These are phyloP conservation scores for Phytophthora sp. DNA, from an alignment of 352 stramenopile species.

Conservation along the genomic window DNA sequence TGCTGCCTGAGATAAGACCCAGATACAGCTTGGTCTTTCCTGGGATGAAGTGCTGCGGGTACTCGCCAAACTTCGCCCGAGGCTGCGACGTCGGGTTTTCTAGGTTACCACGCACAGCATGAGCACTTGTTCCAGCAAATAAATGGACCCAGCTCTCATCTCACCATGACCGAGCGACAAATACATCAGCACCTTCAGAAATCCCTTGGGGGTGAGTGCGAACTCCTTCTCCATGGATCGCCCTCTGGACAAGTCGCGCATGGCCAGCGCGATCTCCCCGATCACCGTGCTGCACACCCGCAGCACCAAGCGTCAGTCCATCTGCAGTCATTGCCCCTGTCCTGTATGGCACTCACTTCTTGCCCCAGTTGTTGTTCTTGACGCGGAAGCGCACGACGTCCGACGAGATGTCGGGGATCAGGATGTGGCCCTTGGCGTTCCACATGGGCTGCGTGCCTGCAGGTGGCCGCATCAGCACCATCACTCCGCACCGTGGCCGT, in stretches of 20 bases:
- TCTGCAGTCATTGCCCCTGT: too few relatives aligned
- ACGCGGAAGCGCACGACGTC: conserved; percentile 75
- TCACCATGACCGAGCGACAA: conserved; percentile 70
- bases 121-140: not conserved
- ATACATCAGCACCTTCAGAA: conserved; percentile 73
- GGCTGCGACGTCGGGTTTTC: conserved; percentile 76
- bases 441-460: conserved; percentile 65
- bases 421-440: conserved; percentile 78
- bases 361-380: conserved; percentile 83
- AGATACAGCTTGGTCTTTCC: conserved; percentile 77
- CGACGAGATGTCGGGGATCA: conserved; percentile 70
- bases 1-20: conserved; percentile 69
- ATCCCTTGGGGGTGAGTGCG: conserved; percentile 70
- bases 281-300: conserved; percentile 59
- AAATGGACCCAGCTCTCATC: not conserved
- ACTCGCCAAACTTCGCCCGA: conserved; percentile 70
- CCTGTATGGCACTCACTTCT: conserved; percentile 51
- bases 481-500: not conserved
- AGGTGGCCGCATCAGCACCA: conserved; percentile 4
- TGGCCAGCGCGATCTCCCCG: conserved; percentile 67
- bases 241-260: conserved; percentile 73
- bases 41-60: conserved; percentile 78
- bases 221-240: conserved; percentile 86
- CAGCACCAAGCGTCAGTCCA: not conserved
- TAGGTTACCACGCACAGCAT: conserved; percentile 17